Evolutionary conservation across 768 basidiomycete species (phyloP), one percentile per base, ranked within the genome.

Genomic region (Kondoa subrosea): DNA sequence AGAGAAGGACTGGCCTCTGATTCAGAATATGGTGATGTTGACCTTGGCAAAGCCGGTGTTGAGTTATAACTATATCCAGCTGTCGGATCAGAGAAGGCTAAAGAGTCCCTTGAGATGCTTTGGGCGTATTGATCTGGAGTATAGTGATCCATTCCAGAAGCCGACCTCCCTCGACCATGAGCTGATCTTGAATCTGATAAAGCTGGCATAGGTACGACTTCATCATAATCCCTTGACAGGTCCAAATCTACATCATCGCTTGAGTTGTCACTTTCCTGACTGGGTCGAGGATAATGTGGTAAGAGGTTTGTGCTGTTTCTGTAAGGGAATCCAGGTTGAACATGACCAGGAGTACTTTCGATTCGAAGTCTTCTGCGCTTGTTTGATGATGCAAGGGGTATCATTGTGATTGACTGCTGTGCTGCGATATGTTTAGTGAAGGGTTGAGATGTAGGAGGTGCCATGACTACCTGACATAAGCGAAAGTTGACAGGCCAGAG

Each of bases 221-320:
- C 12, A 8, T 50, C 40, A 50, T 50, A 50, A 21, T 50, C 40
- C 12, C 21, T 8, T 50, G 61, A 63, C 16, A 63, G 61, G 29
- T 63, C 61, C 29, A 63, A 33, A 32, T 63, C 61, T 17, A 63
- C 61, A 3, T 63, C 61, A 33, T 63, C 61, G 12, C 29, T 31
- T 31, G 58, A 59, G 25, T 59, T 27, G 58, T 27, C 58, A 32
- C 40, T 50, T 50, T 8, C 8, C 40, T 21, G 40, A 50, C 40
- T 50, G 40, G 12, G 8, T 50, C 21, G 40, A 17, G 30, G 12
- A n/a, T 31, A 63, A 8, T 12, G 3, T 27, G 27, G 29, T 17
- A 63, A 21, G 3, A 63, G 29, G 8, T 31, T 27, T 3, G 29
- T 32, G 4, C 29, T 31, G n/a, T 63, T 63, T 27, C 16, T 27